Conservation (phyloP, 306 rosid genomes). For the Quillaja saponaria region DNA sequence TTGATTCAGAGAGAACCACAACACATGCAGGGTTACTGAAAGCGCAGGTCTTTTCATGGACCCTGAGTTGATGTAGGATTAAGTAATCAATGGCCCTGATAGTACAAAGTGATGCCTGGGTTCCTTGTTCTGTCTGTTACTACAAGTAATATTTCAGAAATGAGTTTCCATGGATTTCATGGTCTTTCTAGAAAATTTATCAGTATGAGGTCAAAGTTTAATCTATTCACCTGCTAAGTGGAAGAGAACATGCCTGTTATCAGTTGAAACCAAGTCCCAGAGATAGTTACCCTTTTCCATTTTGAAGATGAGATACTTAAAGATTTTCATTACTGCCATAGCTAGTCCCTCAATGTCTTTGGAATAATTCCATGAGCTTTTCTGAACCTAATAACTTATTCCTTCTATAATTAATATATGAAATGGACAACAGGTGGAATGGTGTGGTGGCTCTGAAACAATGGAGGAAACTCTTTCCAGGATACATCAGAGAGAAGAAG, state of each 20-base stretch:
- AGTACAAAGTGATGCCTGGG: not conserved
- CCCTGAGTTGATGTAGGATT: no score
- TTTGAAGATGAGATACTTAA: not conserved
- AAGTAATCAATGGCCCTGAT: no score
- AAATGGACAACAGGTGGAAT: slow-evolving; percentile 63
- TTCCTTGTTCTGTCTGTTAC: slow-evolving; percentile 1
- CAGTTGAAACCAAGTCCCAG: not conserved
- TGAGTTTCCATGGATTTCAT: not conserved
- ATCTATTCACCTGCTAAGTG: not conserved
- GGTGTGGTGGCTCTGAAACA: slow-evolving; percentile 83
- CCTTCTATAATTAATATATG: slow-evolving; percentile 22
- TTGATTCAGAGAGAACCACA: no score
- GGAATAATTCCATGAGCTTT: slow-evolving; percentile 5
- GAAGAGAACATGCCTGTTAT: not conserved
- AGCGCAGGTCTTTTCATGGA: no score
- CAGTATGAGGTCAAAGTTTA: not conserved
- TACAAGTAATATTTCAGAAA: not conserved
- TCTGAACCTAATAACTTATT: slow-evolving; percentile 24
- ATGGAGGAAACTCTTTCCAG: slow-evolving; percentile 75
- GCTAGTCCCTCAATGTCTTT: not conserved
- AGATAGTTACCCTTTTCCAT: not conserved
- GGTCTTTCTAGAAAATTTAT: not conserved
- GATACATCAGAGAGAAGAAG: slow-evolving; percentile 92
- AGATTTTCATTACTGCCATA: not conserved
- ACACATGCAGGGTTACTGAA: no score